Evolutionary conservation across 140 eudicot genomes (phyloP).

Genomic region (Senecio squalidus): DNA sequence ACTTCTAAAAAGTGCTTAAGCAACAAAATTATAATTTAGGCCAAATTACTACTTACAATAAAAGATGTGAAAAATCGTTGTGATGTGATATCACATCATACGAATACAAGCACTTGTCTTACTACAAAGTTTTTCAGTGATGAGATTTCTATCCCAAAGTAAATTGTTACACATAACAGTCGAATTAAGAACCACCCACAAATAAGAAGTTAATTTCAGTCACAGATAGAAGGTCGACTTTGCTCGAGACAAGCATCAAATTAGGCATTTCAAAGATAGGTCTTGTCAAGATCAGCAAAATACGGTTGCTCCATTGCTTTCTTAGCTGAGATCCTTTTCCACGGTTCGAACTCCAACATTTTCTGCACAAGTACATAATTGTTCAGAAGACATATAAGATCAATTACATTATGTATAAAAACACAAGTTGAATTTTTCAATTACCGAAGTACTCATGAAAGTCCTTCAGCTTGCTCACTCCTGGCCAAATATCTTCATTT

Average conservation of each 20-base stretch:
- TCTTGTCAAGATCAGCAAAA: conserved; percentile 61
- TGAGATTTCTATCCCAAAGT: no score
- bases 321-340: conserved; percentile 69
- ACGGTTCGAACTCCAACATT: conserved; percentile 66
- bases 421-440: conserved; percentile 12
- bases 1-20: no score
- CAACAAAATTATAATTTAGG: no score
- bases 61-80: no score
- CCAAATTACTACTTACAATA: no score
- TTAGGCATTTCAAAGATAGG: conserved; percentile 22
- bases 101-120: no score
- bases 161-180: no score
- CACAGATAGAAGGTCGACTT: not conserved
- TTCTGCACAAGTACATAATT: conserved; percentile 30
- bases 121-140: no score
- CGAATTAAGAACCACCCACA: no score
- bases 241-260: conserved; percentile 24
- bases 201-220: not conserved
- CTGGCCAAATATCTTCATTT: no score
- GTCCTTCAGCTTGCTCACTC: no score
- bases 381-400: not conserved
- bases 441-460: conserved; percentile 81
- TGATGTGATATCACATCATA: no score
- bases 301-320: conserved; percentile 79
- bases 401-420: not conserved